Percentiles rank a stretch among this genome's conserved stretches.
phyloP scores from a whole-genome alignment of 768 basidiomycete genomes.

The Lactarius psammicola region DNA sequence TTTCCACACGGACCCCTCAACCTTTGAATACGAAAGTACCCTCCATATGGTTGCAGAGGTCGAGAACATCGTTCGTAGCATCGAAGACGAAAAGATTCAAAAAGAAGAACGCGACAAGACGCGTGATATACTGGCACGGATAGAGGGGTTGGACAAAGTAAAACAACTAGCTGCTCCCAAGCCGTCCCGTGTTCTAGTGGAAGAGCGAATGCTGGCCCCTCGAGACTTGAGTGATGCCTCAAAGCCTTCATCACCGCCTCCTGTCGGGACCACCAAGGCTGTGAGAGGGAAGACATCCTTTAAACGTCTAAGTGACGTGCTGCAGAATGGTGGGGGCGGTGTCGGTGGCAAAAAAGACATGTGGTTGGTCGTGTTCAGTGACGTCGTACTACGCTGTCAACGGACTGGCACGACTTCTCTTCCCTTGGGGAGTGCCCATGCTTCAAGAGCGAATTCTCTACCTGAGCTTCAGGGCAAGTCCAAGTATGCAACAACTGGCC shows the following conservation, averaged over 20 bases:
- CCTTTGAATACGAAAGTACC: constrained; percentile 96
- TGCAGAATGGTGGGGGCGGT: constrained; percentile 52
- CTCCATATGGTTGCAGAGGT: constrained; percentile 96
- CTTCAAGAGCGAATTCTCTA: constrained; percentile 68
- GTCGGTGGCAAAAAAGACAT: constrained; percentile 75
- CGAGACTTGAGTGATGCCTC: constrained; percentile 31
- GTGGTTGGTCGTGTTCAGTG: constrained; percentile 95
- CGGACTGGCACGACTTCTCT: constrained; percentile 85
- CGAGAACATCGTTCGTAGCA: constrained; percentile 91
- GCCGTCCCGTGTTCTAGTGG: constrained; percentile 80
- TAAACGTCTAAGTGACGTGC: constrained; percentile 87
- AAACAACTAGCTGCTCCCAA: constrained; percentile 91
- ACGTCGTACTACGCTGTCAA: constrained; percentile 91
- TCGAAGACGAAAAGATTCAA: constrained; percentile 97
- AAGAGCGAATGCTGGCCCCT: constrained; percentile 61
- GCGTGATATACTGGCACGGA: constrained; percentile 91
- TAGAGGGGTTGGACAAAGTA: constrained; percentile 94
- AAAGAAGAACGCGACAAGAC: constrained; percentile 96
- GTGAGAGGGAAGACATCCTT: constrained; percentile 84
- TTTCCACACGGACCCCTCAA: constrained; percentile 95
- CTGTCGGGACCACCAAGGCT: constrained; percentile 46
- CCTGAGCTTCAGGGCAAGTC: constrained; percentile 83
- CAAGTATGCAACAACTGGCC: constrained; percentile 80
- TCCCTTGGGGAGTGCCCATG: constrained; percentile 66
- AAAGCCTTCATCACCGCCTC: constrained; percentile 36